Evolutionary conservation across 768 basidiomycete genomes (phyloP), one percentile per base, ranked within the genome.

Genomic region (Inosperma sp.): DNA sequence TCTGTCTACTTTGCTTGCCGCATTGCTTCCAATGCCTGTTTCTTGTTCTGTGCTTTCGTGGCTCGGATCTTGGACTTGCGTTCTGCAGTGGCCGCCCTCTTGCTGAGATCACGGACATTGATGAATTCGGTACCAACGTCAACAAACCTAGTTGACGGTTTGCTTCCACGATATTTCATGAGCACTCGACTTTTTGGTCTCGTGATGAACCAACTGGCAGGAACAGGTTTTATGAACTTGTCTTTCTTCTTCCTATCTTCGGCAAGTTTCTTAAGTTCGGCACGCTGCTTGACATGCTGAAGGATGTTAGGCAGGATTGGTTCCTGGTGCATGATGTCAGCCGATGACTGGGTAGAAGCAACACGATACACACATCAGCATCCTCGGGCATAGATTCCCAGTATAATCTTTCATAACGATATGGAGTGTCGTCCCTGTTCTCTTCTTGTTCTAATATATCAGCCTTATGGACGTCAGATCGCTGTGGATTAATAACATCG

Each of bases 341-440:
- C 48, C 16, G 35, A 17, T 25, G 47, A 47, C 48, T 34, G 17
- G 30, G 9, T 40, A 35, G 3, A 23, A 33, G 31, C 39, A 56
- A 12, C 31, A 9, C 33, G 30, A 9, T 26, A 61, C 66, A 34
- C 61, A 88, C 89, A 67, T 78, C 67, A 52, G 82, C 74, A 53
- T 73, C 81, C 59, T 92, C 89, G 8, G 75, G 74, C 31, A 86
- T 78, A 25, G 84, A 80, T 63, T 92, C 89, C 86, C 88, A 92
- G 64, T 86, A 91, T 36, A 81, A 68, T 35, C 83, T 77, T 58
- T 84, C 81, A 62, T 87, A 88, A 8, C 82, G 78, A 49, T 80
- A 75, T 19, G 82, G 78, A 36, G 78, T 77, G 48, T 68, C 72
- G 48, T 82, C 74, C 52, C 79, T 75, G 17, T 75, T 69, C 56